Base-by-base conservation (phyloP, 331 rosid genomes). In the Malus hybrid region DNA sequence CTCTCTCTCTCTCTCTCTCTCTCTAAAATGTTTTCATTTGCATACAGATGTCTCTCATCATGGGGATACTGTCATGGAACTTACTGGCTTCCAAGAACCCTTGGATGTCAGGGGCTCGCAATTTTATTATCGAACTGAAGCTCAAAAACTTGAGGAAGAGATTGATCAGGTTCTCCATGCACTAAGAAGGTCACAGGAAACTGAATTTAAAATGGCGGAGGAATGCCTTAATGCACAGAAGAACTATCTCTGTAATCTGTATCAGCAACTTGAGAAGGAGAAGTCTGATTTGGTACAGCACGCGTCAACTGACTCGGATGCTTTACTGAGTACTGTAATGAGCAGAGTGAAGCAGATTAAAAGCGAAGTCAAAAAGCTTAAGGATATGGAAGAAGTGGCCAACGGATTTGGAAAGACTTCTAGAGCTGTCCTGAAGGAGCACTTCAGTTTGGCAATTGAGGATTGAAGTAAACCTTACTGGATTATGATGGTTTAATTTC, bases 341-440 rank as follows among this genome's bases (percentile, higher is more conserved):
- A 81, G 80, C 81, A 85, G 91, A 75, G 88, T 84, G 85, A 81
- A 87, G n/a, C 99, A 92, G 80, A 85, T 94, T 52, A 79, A 72
- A 46, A 63, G 26, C 50, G 92, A 90, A 81, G 36, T 70, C 2
- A 22, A 1, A 71, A 94, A 87, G 72, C 87, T 87, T 16, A 74
- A 76, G 76, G 86, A 64, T 14, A 90, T 92, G 92, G 87, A 81
- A 57, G 81, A 81, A 80, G 82, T 92, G 19, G 91, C 85, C 7
- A 30, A 77, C 18, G 97, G 93, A 29, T 92, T 90, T 72, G 92
- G 96, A 72, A 83, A 56, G 74, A 85, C 85, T 13, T 19, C 89
- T 10, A 83, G 75, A 66, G 69, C 53, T 52, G 78, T 89, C 69
- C 58, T 85, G n/a, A 81, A 81, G 82, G 84, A 88, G 76, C 82